A percentile compares a stretch with the other conserved stretches of the same genome.
Evolutionary conservation across 2,329 filamentous ascomycete genomes (phyloP).

Genomic region (Huntiella abstrusa): DNA sequence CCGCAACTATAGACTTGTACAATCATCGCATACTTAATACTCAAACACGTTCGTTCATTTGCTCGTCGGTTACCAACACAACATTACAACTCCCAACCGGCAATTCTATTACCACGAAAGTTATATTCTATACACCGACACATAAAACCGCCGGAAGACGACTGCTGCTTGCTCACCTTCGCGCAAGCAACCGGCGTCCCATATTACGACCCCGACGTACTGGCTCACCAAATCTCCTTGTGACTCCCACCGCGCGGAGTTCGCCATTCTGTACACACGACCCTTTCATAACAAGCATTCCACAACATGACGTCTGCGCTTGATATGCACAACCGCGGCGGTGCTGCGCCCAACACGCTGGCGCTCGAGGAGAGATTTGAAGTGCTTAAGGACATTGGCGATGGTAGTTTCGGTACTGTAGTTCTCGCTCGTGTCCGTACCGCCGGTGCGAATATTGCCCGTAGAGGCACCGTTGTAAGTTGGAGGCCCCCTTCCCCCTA

Average conservation of each 20-base stretch:
- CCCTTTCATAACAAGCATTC: constrained; percentile 2
- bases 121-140: not conserved
- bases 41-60: not conserved
- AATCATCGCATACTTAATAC: not conserved
- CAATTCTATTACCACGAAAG: not conserved
- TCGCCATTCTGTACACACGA: constrained; percentile 9
- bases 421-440: constrained; percentile 78
- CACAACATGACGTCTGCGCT: constrained; percentile 22
- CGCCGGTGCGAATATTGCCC: constrained; percentile 72
- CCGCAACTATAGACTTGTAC: not conserved
- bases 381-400: constrained; percentile 91
- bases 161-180: not conserved
- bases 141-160: not conserved
- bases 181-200: constrained; percentile 2
- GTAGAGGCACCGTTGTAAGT: constrained; percentile 80
- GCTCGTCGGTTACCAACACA: no score
- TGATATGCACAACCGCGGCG: constrained; percentile 50
- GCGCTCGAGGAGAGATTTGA: constrained; percentile 88
- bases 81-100: no score
- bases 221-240: constrained; percentile 11
- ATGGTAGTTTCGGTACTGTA: constrained; percentile 96
- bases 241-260: constrained; percentile 12
- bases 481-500: not conserved
- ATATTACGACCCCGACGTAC: not conserved
- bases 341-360: constrained; percentile 31